Conservation (phyloP, 768 basidiomycete species). For the Kondoa subrosea region DNA sequence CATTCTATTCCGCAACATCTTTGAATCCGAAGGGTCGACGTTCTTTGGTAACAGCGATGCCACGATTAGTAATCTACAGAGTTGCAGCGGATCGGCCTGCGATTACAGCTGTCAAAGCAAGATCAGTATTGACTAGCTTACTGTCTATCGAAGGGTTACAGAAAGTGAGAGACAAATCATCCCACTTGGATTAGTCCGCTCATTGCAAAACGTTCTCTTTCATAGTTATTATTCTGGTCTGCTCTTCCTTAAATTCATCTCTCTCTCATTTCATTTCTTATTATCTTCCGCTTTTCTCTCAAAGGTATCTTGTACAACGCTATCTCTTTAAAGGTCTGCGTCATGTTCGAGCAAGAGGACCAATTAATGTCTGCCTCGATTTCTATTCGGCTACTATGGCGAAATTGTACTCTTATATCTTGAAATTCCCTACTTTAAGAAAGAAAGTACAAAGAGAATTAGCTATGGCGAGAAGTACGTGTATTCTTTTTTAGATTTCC, state of each 20-base stretch:
- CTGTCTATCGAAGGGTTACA: background rate
- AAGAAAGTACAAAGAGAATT: background rate
- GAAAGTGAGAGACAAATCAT: background rate
- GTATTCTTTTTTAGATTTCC: background rate
- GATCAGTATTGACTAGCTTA: background rate
- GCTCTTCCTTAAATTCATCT: background rate
- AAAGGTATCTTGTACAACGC: background rate
- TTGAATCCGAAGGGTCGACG: slow-evolving; percentile 2
- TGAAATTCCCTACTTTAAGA: background rate
- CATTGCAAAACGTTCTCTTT: too few species aligned
- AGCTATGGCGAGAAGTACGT: background rate
- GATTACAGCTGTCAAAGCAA: background rate
- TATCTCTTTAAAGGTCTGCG: background rate
- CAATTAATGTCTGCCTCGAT: background rate
- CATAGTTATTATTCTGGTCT: background rate
- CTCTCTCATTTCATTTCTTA: background rate
- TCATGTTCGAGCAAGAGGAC: background rate
- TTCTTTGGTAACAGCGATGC: background rate
- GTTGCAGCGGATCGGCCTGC: slow-evolving; percentile 43
- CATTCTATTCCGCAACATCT: background rate
- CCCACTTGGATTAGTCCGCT: background rate
- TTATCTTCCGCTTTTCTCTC: too few species aligned
- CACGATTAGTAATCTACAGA: background rate
- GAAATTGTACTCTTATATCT: background rate
- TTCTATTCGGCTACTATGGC: background rate